A percentile compares a stretch with the other conserved stretches of the same genome.
phyloP scores from a whole-genome alignment of 805 yeast genomes.

The Saturnispora halmiae region DNA sequence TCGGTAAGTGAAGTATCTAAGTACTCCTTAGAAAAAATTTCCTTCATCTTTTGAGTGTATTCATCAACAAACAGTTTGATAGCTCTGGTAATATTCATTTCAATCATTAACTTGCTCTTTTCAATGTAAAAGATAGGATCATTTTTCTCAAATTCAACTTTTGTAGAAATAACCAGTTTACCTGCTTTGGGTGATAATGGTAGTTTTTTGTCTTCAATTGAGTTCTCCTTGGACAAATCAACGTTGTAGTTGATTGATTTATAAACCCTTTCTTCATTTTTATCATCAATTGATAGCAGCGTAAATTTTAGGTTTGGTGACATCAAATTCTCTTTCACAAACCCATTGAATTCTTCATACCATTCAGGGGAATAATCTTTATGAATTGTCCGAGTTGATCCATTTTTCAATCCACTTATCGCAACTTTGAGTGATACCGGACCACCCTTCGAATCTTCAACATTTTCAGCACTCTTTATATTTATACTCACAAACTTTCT shows the following conservation, averaged over 20 bases:
- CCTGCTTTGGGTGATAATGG: conserved; percentile 37
- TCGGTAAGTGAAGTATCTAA: conserved; percentile 20
- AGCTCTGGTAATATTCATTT: conserved; percentile 56
- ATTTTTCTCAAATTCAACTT: conserved; percentile 68
- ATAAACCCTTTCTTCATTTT: conserved; percentile 10
- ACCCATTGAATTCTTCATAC: conserved; percentile 74
- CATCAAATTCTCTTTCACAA: conserved; percentile 12
- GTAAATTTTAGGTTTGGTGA: conserved; percentile 5
- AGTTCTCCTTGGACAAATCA: conserved; percentile 8
- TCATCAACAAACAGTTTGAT: conserved; percentile 64
- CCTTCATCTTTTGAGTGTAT: conserved; percentile 53
- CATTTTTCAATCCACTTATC: conserved; percentile 20
- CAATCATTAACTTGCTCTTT: conserved; percentile 56
- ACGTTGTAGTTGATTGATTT: conserved; percentile 12
- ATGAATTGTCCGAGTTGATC: conserved; percentile 53
- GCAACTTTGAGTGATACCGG: conserved; percentile 23
- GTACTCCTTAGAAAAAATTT: conserved; percentile 30
- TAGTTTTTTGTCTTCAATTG: conserved; percentile 15
- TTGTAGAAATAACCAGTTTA: conserved; percentile 51
- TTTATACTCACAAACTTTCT: conserved; percentile 20
- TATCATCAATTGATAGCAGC: conserved; percentile 19
- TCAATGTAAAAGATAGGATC: conserved; percentile 81
- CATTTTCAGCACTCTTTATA: conserved; percentile 24
- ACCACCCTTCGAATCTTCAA: conserved; percentile 25
- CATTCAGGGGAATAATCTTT: conserved; percentile 65